Evolutionary conservation across 1,139 yeast species (phyloP), one percentile per base, ranked within the genome.

Genomic region (Yamadazyma sp.): DNA sequence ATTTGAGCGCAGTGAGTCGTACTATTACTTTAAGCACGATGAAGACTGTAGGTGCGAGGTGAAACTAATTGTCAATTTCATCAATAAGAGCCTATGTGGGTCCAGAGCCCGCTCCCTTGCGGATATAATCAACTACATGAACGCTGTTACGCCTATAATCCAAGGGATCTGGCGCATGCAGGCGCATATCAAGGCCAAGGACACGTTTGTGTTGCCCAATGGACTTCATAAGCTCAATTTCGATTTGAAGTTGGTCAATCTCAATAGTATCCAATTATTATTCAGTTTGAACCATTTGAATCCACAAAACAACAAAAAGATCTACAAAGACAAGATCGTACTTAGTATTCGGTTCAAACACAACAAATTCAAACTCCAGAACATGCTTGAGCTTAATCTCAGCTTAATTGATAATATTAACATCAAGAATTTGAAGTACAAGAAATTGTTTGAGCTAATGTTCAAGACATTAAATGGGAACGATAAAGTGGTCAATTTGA

Each of bases 341-440:
- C 48, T 71, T 6, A 55, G 56, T 23, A 43, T 70, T 37, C 53
- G 57, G 16, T 65, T 69, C 46, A 64, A 57, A 41, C 50, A 46
- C 15, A 67, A 67, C 45, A 64, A 60, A 44, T 70, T 71, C 41
- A 31, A 31, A 28, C 24, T 33, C 10, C 45, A 49, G 29, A 29
- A 42, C 22, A 45, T 52, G 4, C 34, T 30, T 32, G 54, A 43
- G 50, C 58, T 47, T 38, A 59, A 44, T 40, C 55, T 40, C 54
- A 63, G 47, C 51, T 69, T 70, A 53, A 59, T 60, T 35, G 70
- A 69, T 35, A 70, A 67, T 45, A 53, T 67, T 39, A 65, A 62
- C 40, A 52, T 61, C n/a, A 64, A 61, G 46, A 68, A 68, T 45
- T 44, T 67, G 38, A 68, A 67, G 50, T 66, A 64, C 42, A 70